Evolutionary conservation across 1,284 basidiomycete genomes (phyloP).

Genomic region (Fistulina hepatica): DNA sequence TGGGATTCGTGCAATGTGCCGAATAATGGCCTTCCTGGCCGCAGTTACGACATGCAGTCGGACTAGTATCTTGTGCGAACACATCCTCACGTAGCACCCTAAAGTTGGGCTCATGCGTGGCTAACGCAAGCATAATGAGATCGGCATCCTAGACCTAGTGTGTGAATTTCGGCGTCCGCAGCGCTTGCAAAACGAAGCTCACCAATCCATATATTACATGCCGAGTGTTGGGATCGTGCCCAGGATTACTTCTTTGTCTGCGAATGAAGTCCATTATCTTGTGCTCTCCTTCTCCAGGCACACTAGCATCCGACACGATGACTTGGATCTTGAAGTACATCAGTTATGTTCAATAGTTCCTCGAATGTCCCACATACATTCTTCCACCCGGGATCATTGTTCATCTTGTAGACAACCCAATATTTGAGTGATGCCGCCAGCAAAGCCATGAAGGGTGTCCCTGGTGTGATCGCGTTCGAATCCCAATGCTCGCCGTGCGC

Average conservation of each 20-base stretch:
- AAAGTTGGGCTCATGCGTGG: constrained; percentile 97
- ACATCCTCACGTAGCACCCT: constrained; percentile 97
- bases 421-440: constrained; percentile 85
- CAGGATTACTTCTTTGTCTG: constrained; percentile 76
- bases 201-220: constrained; percentile 98
- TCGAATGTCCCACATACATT: constrained; percentile 39
- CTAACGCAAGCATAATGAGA: constrained; percentile 96
- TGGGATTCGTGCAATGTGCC: constrained; percentile 76
- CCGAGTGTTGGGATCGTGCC: constrained; percentile 88
- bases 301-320: constrained; percentile 93
- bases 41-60: constrained; percentile 79
- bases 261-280: constrained; percentile 99
- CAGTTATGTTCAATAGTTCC: constrained; percentile 2
- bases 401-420: constrained; percentile 95
- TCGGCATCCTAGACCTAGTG: constrained; percentile 81
- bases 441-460: constrained; percentile 97
- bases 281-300: constrained; percentile 98
- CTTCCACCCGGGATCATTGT: constrained; percentile 93
- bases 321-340: constrained; percentile 64
- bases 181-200: constrained; percentile 17
- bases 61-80: constrained; percentile 75
- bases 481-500: constrained; percentile 85
- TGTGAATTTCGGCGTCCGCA: too few relatives aligned
- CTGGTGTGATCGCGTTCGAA: constrained; percentile 96
- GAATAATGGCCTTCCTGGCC: constrained; percentile 92